Evolutionary conservation across 768 basidiomycete genomes (phyloP), one percentile per base, ranked within the genome.

Genomic region (Pleurotus salmoneostramineus): DNA sequence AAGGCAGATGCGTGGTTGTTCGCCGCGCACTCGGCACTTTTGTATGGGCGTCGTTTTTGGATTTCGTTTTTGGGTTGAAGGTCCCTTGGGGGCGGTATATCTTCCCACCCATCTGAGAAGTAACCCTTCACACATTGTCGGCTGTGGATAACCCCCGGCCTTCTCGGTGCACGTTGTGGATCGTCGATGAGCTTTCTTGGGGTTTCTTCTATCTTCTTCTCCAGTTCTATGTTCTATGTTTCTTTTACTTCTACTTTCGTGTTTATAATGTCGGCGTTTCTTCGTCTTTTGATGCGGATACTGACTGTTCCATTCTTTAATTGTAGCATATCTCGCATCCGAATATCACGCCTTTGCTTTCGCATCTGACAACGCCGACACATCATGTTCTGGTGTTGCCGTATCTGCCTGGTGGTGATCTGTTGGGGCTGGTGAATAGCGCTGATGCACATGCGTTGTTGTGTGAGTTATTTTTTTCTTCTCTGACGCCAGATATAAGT

Each of bases 361-460:
- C 84, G 33, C 83, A 86, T 56, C 84, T 94, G 68, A 83, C 88
- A 8, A 89, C 89, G 0, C 74, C 81, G 3, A 77, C 84, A 0
- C 85, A 91, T 66, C 89, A 94, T 67, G 83, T 89, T 58, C 81
- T 95, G 48, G 87, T 92, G 1, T 77, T 96, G 4, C 91, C 91
- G 27, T 84, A 85, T 64, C 70, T 92, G 10, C 91, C 91, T 32
- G 93, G 93, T 5, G 93, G 93, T 2, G 93, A 96, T 70, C 78
- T 95, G 11, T 84, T 95, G 60, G 83, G 87, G 6, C 75, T 92
- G 56, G 80, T 94, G 51, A 85, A 87, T 67, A 77, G 71, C 59
- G 83, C 81, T 66, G 72, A 63, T 17, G 73, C 75, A 2, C 81
- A 79, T 75, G 61, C 67, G 31, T 69, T 69, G 40, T 65, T 80